These are phyloP conservation scores for Purpureocillium takamizusanense DNA, from an alignment of 2,329 filamentous ascomycete genomes.

Conservation along the genomic window DNA sequence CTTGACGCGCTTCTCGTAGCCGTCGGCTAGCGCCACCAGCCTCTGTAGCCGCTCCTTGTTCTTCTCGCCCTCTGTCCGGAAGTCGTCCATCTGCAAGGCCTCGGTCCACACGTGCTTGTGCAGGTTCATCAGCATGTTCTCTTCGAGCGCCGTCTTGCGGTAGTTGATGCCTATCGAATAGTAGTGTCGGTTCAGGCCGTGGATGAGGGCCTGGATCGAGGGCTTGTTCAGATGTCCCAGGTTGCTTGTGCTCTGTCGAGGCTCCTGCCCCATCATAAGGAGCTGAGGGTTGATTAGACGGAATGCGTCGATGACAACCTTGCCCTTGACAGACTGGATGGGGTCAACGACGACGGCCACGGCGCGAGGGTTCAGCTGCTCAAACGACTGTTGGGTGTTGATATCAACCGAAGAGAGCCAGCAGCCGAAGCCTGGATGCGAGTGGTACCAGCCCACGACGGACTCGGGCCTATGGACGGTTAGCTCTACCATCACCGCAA, in stretches of 20 bases:
- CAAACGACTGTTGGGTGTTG: conserved; percentile 99
- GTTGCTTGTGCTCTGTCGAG: conserved; percentile 95
- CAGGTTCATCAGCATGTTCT: conserved; percentile 99
- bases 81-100: conserved; percentile 93
- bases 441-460: conserved; percentile 99
- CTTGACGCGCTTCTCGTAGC: conserved; percentile 97
- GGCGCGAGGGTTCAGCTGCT: conserved; percentile 92
- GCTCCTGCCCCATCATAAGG: conserved; percentile 95
- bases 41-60: conserved; percentile 85
- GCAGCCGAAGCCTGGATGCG: conserved; percentile 96
- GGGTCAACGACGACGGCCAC: conserved; percentile 97
- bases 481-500: not conserved
- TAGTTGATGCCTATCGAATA: conserved; percentile 99
- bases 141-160: conserved; percentile 91
- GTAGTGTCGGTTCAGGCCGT: conserved; percentile 96
- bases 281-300: conserved; percentile 96
- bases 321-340: conserved; percentile 98
- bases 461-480: conserved; percentile 68
- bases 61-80: conserved; percentile 70
- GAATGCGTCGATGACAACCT: conserved; percentile 98
- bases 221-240: conserved; percentile 97
- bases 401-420: conserved; percentile 99
- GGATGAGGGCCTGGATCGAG: conserved; percentile 97
- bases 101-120: conserved; percentile 99
- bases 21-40: conserved; percentile 82